Conservation (phyloP, 2,329 filamentous ascomycete genomes). For the Hypomyces perniciosus region DNA sequence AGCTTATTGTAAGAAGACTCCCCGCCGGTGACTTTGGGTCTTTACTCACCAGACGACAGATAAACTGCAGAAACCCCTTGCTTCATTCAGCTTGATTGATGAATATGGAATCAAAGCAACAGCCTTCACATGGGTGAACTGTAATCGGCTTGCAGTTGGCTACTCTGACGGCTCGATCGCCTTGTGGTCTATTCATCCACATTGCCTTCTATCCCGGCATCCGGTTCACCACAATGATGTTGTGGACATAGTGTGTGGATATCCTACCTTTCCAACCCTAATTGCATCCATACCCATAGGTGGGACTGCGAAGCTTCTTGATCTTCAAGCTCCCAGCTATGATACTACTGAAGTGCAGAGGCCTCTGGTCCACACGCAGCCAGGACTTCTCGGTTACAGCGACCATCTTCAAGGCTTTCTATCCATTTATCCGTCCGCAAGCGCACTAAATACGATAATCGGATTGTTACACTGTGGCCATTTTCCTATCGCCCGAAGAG, state of each 20-base stretch:
- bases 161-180: slow-evolving; percentile 52
- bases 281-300: slow-evolving; percentile 51
- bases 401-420: slow-evolving; percentile 52
- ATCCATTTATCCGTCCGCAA: slow-evolving; percentile 46
- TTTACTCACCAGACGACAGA: slow-evolving; percentile 32
- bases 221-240: slow-evolving; percentile 48
- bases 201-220: slow-evolving; percentile 43
- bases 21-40: neutral
- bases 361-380: slow-evolving; percentile 45
- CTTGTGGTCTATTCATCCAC: slow-evolving; percentile 51
- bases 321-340: slow-evolving; percentile 45
- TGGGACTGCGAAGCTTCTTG: slow-evolving; percentile 46
- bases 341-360: slow-evolving; percentile 50
- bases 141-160: slow-evolving; percentile 49
- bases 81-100: slow-evolving; percentile 37
- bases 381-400: slow-evolving; percentile 48
- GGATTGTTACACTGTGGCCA: slow-evolving; percentile 48
- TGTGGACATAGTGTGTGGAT: slow-evolving; percentile 49
- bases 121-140: slow-evolving; percentile 48
- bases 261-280: slow-evolving; percentile 50
- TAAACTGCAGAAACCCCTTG: slow-evolving; percentile 38
- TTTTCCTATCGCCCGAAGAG: slow-evolving; percentile 47
- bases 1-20: slow-evolving; percentile 34
- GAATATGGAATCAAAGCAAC: slow-evolving; percentile 46
- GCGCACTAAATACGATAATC: slow-evolving; percentile 46